Evolutionary conservation across 495 filamentous ascomycete species (phyloP).

Genomic region (Usnea hakonensis): DNA sequence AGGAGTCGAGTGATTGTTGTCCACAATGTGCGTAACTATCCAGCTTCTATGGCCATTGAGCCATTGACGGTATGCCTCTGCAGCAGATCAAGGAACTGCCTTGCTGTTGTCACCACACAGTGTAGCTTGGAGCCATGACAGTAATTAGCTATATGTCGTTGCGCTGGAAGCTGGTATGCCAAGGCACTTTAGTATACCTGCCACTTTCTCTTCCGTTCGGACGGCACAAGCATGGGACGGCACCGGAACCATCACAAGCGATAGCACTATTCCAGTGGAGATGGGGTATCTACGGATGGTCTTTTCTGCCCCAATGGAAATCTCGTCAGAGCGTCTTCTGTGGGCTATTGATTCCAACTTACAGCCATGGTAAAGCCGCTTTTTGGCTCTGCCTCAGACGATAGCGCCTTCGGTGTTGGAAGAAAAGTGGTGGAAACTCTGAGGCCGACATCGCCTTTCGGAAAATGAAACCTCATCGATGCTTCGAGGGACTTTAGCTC

Average conservation of each 20-base stretch:
- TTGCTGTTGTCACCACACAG: constrained; percentile 51
- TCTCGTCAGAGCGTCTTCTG: neutral
- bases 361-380: neutral
- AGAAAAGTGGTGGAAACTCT: neutral
- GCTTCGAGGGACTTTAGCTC: neutral
- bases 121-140: constrained; percentile 49
- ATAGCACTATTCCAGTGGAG: constrained; percentile 11
- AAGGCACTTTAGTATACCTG: constrained; percentile 44
- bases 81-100: constrained; percentile 42
- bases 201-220: constrained; percentile 29
- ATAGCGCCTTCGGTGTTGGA: neutral
- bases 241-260: constrained; percentile 9
- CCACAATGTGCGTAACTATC: constrained; percentile 49
- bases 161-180: constrained; percentile 46
- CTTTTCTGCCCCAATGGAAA: constrained; percentile 15
- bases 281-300: constrained; percentile 11
- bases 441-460: too few relatives aligned
- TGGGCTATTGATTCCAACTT: neutral
- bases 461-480: too few relatives aligned
- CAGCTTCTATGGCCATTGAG: constrained; percentile 22
- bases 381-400: neutral
- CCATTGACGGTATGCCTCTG: constrained; percentile 25
- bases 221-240: too few relatives aligned
- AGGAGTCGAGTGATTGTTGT: constrained; percentile 49
- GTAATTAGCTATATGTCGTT: constrained; percentile 45